These are phyloP conservation scores for Kazachstania africana DNA, from an alignment of 805 yeast genomes.

Conservation along the genomic window DNA sequence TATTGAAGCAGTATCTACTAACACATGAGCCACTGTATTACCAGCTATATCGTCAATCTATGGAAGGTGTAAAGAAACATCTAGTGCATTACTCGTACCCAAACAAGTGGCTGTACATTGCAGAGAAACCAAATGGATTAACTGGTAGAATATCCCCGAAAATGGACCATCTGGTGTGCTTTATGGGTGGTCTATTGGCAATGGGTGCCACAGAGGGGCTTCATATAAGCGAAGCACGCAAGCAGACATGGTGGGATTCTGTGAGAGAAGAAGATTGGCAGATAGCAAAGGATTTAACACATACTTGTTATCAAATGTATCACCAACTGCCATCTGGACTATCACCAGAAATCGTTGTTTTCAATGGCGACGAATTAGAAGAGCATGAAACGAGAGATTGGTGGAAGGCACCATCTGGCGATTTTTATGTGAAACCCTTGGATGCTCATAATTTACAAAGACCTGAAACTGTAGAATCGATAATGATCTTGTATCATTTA, in stretches of 20 bases:
- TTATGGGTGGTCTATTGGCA: conserved; percentile 80
- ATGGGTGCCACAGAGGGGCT: conserved; percentile 78
- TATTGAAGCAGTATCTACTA: conserved; percentile 75
- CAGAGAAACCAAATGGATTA: conserved; percentile 68
- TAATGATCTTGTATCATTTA: conserved; percentile 67
- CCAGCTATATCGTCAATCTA: conserved; percentile 66
- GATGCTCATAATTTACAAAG: conserved; percentile 83
- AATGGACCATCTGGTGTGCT: conserved; percentile 91
- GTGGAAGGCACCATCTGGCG: conserved; percentile 31
- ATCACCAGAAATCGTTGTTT: conserved; percentile 80
- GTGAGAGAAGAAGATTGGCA: conserved; percentile 50
- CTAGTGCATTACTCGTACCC: conserved; percentile 53
- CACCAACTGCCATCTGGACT: conserved; percentile 64
- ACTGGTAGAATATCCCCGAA: conserved; percentile 42
- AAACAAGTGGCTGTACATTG: conserved; percentile 51
- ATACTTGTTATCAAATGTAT: conserved; percentile 80
- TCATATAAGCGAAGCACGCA: conserved; percentile 42
- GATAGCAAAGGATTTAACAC: conserved; percentile 62
- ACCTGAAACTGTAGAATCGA: conserved; percentile 87
- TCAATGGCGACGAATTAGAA: conserved; percentile 41
- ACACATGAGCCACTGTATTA: conserved; percentile 55
- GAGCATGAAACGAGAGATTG: conserved; percentile 10
- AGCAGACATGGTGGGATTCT: conserved; percentile 44
- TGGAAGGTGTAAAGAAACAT: conserved; percentile 63
- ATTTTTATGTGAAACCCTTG: conserved; percentile 53